Base-by-base conservation (phyloP, 2,329 filamentous ascomycete species). In the Microdochium trichocladiopsis region DNA sequence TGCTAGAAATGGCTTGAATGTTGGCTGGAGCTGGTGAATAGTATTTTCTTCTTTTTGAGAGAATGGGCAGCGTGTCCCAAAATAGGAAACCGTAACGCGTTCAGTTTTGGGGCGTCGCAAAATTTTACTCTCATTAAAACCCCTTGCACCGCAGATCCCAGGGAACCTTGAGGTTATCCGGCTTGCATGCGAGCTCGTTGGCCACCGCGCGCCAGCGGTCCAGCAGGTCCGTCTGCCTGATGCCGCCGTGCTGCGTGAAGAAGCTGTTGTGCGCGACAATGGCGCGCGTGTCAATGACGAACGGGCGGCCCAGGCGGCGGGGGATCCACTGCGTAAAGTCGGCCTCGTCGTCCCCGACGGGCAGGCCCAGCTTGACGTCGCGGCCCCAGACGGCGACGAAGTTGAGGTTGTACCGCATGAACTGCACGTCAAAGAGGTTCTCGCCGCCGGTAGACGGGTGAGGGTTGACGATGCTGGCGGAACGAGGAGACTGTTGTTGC, bases 231-330 rank as follows among this genome's bases (percentile, higher is more conserved):
- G 79, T 81, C 49, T 68, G 64, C n/a, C 72, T 69, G 52, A 82
- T 66, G 4, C 67, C 64, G 6, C 69, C 69, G 10, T 66, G 60
- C 54, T 74, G 69, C 9, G 67, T 68, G 14, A 65, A 68, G 51
- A 77, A 77, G 54, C 73, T 74, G 58, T 78, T 82, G 61, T 83
- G 79, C 4, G 72, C 73, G 3, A 74, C 79, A 10, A 83, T 61
- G 2, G 77, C 75, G 52, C 75, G 72, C 4, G 77, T 79, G 60
- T 82, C 77, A 16, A 82, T 76, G 18, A 77, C 69, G 31, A 77
- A 72, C 45, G 69, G 68, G 52, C 69, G 64, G 18, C 69, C 67
- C 5, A 73, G 67, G 24, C 65, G 63, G 49, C 67, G 63, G 0
- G 72, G 68, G 50, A 71, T 68, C 31, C 64, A 64, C 47, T 70